Evolutionary conservation across 192 early-diverging fungal genomes (phyloP).

Genomic region (Lobulomyces angularis): DNA sequence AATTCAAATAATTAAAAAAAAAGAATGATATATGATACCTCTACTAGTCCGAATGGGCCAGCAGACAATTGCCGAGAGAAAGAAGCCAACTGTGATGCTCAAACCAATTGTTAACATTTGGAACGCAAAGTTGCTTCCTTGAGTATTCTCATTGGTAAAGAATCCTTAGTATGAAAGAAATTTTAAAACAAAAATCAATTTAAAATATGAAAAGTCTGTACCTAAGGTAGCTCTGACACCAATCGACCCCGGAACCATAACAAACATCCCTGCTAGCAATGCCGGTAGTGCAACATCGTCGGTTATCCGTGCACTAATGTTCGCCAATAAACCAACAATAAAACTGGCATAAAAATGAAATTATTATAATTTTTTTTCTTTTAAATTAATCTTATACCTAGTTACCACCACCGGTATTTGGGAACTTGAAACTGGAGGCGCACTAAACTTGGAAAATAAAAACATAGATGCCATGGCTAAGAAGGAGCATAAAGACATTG

Average conservation of each 20-base stretch:
- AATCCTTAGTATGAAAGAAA: not conserved
- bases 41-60: slow-evolving; percentile 26
- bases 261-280: slow-evolving; percentile 64
- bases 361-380: no score
- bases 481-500: no score
- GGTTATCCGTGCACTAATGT: slow-evolving; percentile 62
- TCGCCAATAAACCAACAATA: slow-evolving; percentile 65
- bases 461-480: no score
- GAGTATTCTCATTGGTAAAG: not conserved
- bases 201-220: no score
- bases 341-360: no score
- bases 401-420: no score
- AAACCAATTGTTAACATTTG: slow-evolving; percentile 34
- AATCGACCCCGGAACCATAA: slow-evolving; percentile 74
- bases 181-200: not conserved
- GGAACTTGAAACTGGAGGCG: no score
- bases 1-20: no score
- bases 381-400: no score
- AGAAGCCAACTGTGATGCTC: slow-evolving; percentile 30
- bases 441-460: no score
- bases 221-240: slow-evolving; percentile 52
- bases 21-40: no score
- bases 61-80: slow-evolving; percentile 25
- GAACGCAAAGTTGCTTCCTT: slow-evolving; percentile 29
- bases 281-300: slow-evolving; percentile 65